phyloP scores from a whole-genome alignment of 2,329 filamentous ascomycete genomes.

The Botryotinia convoluta region DNA sequence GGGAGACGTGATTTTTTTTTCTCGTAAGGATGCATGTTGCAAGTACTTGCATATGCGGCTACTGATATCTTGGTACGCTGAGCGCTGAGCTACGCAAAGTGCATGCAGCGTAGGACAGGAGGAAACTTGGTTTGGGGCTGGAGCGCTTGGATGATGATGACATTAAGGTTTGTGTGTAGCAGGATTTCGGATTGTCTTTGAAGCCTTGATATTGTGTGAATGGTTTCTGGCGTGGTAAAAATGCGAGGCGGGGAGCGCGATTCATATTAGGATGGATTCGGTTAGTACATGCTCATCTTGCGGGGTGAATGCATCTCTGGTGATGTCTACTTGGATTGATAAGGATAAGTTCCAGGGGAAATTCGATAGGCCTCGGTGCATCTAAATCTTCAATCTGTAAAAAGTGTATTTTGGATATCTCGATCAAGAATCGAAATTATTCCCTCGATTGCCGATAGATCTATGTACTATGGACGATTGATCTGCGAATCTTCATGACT shows the following conservation, averaged over 20 bases:
- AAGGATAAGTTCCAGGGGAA: constrained; percentile 4
- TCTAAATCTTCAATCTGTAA: constrained; percentile 10
- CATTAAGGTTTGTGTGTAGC: background rate
- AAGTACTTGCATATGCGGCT: constrained; percentile 6
- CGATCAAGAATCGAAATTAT: background rate
- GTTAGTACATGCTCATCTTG: background rate
- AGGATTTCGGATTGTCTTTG: background rate
- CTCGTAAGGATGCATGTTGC: background rate
- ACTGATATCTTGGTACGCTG: background rate
- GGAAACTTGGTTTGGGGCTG: constrained; percentile 2
- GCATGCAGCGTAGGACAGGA: background rate
- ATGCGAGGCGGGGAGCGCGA: background rate
- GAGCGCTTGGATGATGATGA: background rate
- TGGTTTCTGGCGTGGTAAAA: background rate
- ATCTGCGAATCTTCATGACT: background rate
- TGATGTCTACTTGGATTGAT: constrained; percentile 2
- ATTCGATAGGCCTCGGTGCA: constrained; percentile 2
- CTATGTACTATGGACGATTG: background rate
- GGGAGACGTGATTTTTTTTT: background rate
- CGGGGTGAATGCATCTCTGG: background rate
- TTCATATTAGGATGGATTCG: background rate
- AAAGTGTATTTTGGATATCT: background rate
- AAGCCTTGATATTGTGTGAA: background rate
- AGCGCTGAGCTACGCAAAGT: background rate
- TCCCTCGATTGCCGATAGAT: background rate